Percentiles rank a stretch among this genome's conserved stretches.
phyloP scores from a whole-genome alignment of 1,284 basidiomycete genomes.

The Puccinia coronata region DNA sequence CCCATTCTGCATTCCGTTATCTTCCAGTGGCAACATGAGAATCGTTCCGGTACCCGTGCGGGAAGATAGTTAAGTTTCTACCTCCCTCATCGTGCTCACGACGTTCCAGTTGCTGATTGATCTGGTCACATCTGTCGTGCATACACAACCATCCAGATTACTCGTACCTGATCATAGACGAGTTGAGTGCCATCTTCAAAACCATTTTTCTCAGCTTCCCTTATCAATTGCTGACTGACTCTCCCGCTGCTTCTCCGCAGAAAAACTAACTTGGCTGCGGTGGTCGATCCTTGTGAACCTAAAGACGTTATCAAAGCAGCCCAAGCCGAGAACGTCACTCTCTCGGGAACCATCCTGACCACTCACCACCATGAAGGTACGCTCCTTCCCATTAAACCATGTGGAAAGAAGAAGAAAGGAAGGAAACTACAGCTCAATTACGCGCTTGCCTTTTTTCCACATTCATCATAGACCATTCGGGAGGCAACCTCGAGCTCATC shows the following conservation, averaged over 20 bases:
- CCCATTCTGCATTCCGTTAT: too few relatives aligned
- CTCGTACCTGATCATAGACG: slow-evolving; percentile 32
- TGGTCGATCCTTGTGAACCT: slow-evolving; percentile 76
- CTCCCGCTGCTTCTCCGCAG: background rate
- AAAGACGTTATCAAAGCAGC: slow-evolving; percentile 72
- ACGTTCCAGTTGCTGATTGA: too few relatives aligned
- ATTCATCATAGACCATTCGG: slow-evolving; percentile 72
- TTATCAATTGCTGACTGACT: too few relatives aligned
- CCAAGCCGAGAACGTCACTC: slow-evolving; percentile 67
- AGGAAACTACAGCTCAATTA: too few relatives aligned
- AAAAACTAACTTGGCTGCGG: slow-evolving; percentile 68
- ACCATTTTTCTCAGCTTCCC: background rate
- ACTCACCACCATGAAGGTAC: slow-evolving; percentile 54
- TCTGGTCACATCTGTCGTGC: too few relatives aligned
- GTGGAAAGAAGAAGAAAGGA: slow-evolving; percentile 79
- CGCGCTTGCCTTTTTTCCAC: too few relatives aligned
- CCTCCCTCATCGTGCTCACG: too few relatives aligned
- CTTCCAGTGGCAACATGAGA: background rate
- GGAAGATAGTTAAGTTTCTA: slow-evolving; percentile 9
- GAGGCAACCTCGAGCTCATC: slow-evolving; percentile 71
- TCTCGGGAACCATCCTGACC: slow-evolving; percentile 58
- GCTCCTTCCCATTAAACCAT: slow-evolving; percentile 51
- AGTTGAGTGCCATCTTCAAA: slow-evolving; percentile 12
- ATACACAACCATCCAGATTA: slow-evolving; percentile 15
- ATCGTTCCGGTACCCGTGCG: background rate